These are phyloP conservation scores for Fragilaria crotonensis DNA, from an alignment of 108 stramenopile genomes.

Conservation along the genomic window DNA sequence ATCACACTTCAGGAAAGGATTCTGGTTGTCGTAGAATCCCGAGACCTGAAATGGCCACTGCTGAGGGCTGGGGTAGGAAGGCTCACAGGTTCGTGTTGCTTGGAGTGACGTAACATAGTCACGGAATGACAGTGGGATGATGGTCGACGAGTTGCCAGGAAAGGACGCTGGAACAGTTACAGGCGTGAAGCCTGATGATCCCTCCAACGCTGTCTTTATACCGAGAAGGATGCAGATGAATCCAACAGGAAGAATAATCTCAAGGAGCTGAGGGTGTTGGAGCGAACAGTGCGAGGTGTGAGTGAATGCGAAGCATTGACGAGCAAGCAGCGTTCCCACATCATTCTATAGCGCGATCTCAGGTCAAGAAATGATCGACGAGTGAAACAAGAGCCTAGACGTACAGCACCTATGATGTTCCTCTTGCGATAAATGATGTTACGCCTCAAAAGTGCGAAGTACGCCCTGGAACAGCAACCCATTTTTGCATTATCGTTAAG, in stretches of 20 bases:
- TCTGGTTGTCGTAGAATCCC: slow-evolving; percentile 46
- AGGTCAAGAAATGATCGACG: neutral
- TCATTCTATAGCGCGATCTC: too few relatives aligned
- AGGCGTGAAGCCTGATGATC: slow-evolving; percentile 25
- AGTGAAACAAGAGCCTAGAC: slow-evolving; percentile 1
- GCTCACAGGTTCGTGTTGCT: slow-evolving; percentile 40
- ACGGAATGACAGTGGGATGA: slow-evolving; percentile 42
- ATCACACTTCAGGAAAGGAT: slow-evolving; percentile 76
- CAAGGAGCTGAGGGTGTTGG: slow-evolving; percentile 29
- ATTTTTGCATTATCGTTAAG: too few relatives aligned
- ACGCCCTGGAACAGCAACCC: slow-evolving; percentile 32
- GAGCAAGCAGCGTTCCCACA: too few relatives aligned
- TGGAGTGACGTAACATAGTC: slow-evolving; percentile 66
- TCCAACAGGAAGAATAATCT: slow-evolving; percentile 50
- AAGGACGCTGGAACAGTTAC: slow-evolving; percentile 34
- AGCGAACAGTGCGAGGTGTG: neutral
- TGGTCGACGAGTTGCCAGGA: slow-evolving; percentile 31
- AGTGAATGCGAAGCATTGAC: neutral
- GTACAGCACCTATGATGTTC: slow-evolving; percentile 50
- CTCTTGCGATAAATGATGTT: slow-evolving; percentile 60
- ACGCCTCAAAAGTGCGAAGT: slow-evolving; percentile 58
- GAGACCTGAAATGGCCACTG: slow-evolving; percentile 8
- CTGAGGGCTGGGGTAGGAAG: neutral
- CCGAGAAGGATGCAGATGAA: slow-evolving; percentile 51
- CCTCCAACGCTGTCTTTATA: slow-evolving; percentile 54